Percentiles rank a stretch among this genome's conserved stretches.
Evolutionary conservation across 106 monocot genomes (phyloP).

Genomic region (Dendrobium catenatum): DNA sequence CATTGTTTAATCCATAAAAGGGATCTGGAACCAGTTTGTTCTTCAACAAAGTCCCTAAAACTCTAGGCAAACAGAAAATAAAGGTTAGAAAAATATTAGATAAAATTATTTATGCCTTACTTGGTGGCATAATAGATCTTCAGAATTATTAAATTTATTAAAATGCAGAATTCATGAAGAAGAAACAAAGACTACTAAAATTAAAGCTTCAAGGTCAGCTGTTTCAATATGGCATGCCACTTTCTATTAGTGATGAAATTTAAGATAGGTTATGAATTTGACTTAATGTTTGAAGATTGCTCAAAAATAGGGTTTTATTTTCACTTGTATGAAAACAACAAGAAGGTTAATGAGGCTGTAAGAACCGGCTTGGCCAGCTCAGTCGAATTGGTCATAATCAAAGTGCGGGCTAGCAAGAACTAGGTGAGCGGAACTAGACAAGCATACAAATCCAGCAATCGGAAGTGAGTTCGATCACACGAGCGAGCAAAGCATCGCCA

Average conservation of each 20-base stretch:
- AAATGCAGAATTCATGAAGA: neutral
- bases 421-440: too few relatives aligned
- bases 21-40: slow-evolving; percentile 94
- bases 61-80: slow-evolving; percentile 29
- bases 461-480: too few relatives aligned
- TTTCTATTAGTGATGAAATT: neutral
- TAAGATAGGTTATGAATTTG: neutral
- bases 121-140: neutral
- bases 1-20: slow-evolving; percentile 92
- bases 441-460: too few relatives aligned
- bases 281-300: neutral
- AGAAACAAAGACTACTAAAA: neutral
- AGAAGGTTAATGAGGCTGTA: too few relatives aligned
- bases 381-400: too few relatives aligned
- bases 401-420: too few relatives aligned
- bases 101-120: neutral
- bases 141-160: too few relatives aligned
- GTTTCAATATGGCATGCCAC: neutral
- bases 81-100: neutral
- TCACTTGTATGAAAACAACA: too few relatives aligned
- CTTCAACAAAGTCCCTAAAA: slow-evolving; percentile 84
- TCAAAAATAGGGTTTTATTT: too few relatives aligned
- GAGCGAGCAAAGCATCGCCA: too few relatives aligned
- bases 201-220: neutral
- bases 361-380: too few relatives aligned